Base-by-base conservation (phyloP, 257 asterid genomes). In the Pogostemon cablin region DNA sequence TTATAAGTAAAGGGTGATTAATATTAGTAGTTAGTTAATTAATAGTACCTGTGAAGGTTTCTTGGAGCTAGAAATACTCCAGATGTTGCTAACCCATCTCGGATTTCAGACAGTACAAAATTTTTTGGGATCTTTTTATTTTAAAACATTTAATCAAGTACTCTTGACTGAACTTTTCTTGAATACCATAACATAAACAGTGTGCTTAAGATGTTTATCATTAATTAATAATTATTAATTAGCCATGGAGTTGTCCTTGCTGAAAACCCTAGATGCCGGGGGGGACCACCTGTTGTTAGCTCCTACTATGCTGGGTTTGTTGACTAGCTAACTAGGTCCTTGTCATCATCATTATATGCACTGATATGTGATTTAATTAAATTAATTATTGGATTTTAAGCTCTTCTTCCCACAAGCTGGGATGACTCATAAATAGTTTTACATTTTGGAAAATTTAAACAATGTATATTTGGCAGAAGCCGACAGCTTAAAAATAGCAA, bases 191-290 rank as follows among this genome's bases (percentile, higher is more conserved):
- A 46, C 11, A 25, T 25, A 25, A 25, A 25, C 32, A 25, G 32
- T 25, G 32, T 25, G 32, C 32, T 25, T 25, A 25, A 25, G 32
- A 25, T 25, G 32, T 25, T 25, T 25, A 25, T 25, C 32, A 25
- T 25, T 25, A 25, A 25, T 25, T 25, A 25, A 1, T 25, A 25
- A 1, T 25, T 25, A 25, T 25, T 25, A 25, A 41, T 42, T 32
- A 48, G 35, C 25, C 7, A 52, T 65, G 46, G 42, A 56, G 48
- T 56, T 48, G 42, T 65, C 58, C 55, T 12, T 55, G 37, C 35
- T 32, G 67, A 25, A 60, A 77, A 65, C 81, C 81, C 77, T 77
- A 77, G 77, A 77, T 77, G 76, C 74, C 41, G 32, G 8, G 4
- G 7, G 81, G 81, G 81, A 72, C 77, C 81, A 77, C 81, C 54